phyloP scores from a whole-genome alignment of 495 filamentous ascomycete species.

The Podospora pseudoanserina region DNA sequence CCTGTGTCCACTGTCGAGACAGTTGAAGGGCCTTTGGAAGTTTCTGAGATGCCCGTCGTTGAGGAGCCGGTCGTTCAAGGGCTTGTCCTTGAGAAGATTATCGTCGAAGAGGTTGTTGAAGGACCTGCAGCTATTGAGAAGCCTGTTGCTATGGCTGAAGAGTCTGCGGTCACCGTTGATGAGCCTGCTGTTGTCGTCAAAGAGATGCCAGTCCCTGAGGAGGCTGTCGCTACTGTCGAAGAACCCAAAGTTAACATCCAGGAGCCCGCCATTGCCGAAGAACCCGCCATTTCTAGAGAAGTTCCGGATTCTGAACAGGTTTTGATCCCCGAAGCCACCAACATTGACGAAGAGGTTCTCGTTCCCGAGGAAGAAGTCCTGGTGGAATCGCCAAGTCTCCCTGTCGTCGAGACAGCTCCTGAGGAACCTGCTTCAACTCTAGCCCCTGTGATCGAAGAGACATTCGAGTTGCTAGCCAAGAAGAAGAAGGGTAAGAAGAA shows the following conservation, averaged over 20 bases:
- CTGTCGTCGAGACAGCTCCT: neutral
- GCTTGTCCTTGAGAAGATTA: neutral
- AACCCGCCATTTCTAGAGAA: neutral
- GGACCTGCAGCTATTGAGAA: neutral
- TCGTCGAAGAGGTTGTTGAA: neutral
- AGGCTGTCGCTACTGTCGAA: neutral
- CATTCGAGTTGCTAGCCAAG: neutral
- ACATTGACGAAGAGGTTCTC: neutral
- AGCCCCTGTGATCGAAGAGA: neutral
- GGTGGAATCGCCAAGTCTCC: neutral
- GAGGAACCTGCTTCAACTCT: neutral
- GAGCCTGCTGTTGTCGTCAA: slow-evolving; percentile 7
- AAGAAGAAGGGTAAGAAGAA: neutral
- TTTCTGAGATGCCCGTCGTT: neutral
- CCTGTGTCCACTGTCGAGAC: neutral
- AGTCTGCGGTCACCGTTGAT: neutral
- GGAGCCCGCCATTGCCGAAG: neutral
- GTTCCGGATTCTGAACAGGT: neutral
- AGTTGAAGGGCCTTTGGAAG: neutral
- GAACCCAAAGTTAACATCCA: neutral
- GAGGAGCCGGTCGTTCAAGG: neutral
- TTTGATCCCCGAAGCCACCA: no score
- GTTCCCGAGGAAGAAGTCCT: neutral
- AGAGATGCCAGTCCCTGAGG: neutral
- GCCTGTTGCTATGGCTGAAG: neutral